Evolutionary conservation across 140 eudicot genomes (phyloP).

Genomic region (Anethum foeniculum): DNA sequence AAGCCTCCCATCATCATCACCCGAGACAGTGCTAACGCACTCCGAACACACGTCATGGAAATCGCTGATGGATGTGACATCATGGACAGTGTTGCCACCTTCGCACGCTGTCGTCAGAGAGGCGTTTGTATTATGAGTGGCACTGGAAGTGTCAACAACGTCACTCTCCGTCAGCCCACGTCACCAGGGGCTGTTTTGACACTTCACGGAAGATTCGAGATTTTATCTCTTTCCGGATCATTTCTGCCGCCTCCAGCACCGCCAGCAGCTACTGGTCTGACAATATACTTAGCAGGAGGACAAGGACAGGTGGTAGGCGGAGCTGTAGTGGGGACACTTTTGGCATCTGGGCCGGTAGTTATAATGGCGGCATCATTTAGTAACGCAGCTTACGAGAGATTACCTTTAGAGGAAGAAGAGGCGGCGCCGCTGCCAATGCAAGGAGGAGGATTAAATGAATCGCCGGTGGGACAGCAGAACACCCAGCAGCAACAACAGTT

Average conservation of each 20-base stretch:
- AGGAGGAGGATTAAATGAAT: slow-evolving; percentile 43
- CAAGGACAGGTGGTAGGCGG: slow-evolving; percentile 94
- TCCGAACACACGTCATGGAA: slow-evolving; percentile 76
- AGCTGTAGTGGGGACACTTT: slow-evolving; percentile 49
- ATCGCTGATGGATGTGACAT: slow-evolving; percentile 66
- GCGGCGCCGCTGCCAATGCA: slow-evolving; percentile 30
- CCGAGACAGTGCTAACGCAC: slow-evolving; percentile 71
- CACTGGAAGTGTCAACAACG: slow-evolving; percentile 59
- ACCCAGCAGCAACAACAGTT: slow-evolving; percentile 30
- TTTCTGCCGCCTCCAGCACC: slow-evolving; percentile 85
- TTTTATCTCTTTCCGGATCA: slow-evolving; percentile 62
- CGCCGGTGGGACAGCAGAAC: slow-evolving; percentile 35
- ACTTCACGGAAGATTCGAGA: slow-evolving; percentile 67
- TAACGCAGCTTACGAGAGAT: slow-evolving; percentile 80
- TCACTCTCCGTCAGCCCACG: slow-evolving; percentile 63
- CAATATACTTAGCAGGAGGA: slow-evolving; percentile 68
- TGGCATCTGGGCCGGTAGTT: slow-evolving; percentile 69
- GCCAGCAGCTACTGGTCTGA: slow-evolving; percentile 60
- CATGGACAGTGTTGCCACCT: slow-evolving; percentile 56
- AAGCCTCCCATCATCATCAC: slow-evolving; percentile 73
- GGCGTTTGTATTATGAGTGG: slow-evolving; percentile 80
- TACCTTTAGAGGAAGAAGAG: slow-evolving; percentile 67
- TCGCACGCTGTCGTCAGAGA: slow-evolving; percentile 59
- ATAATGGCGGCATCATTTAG: slow-evolving; percentile 77
- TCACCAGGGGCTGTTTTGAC: slow-evolving; percentile 55